These are phyloP conservation scores for Phialophora macrospora DNA, from an alignment of 2,329 filamentous ascomycete genomes.

Conservation along the genomic window DNA sequence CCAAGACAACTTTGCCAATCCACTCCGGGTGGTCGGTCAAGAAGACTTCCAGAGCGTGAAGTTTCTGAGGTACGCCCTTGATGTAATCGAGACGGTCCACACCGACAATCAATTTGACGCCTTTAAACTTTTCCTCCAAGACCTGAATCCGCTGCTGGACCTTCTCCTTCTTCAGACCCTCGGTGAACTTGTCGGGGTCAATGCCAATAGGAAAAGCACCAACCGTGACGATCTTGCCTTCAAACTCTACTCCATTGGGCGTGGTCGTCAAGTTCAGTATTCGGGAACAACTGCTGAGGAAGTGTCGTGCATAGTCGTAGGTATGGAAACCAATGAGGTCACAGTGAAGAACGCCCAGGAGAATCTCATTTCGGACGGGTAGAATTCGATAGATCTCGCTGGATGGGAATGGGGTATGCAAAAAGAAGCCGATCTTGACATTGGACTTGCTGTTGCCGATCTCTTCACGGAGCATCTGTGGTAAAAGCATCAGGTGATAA, in stretches of 20 bases:
- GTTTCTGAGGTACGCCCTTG: slow-evolving; percentile 96
- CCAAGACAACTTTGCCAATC: slow-evolving; percentile 95
- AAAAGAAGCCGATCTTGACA: slow-evolving; percentile 96
- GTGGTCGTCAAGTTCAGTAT: slow-evolving; percentile 77
- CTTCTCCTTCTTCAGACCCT: slow-evolving; percentile 81
- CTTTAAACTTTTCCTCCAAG: slow-evolving; percentile 88
- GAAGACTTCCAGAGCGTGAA: slow-evolving; percentile 96
- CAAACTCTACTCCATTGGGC: slow-evolving; percentile 89
- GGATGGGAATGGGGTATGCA: slow-evolving; percentile 95
- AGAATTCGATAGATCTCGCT: slow-evolving; percentile 96
- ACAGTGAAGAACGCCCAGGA: slow-evolving; percentile 86
- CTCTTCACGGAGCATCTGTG: slow-evolving; percentile 91
- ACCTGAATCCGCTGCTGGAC: slow-evolving; percentile 86
- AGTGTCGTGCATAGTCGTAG: slow-evolving; percentile 98
- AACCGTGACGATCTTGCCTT: slow-evolving; percentile 85
- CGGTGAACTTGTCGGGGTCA: slow-evolving; percentile 93
- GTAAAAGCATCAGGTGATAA: slow-evolving; percentile 96
- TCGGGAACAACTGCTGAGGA: slow-evolving; percentile 93
- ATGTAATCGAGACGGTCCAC: slow-evolving; percentile 98
- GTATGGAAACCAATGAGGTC: slow-evolving; percentile 98
- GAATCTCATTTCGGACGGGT: slow-evolving; percentile 85
- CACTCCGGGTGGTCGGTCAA: slow-evolving; percentile 95
- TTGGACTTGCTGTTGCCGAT: slow-evolving; percentile 81
- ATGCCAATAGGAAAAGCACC: slow-evolving; percentile 98
- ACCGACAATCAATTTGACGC: slow-evolving; percentile 93